Evolutionary conservation across 257 asterid genomes (phyloP), one percentile per base, ranked within the genome.

Genomic region (Vinca minor): DNA sequence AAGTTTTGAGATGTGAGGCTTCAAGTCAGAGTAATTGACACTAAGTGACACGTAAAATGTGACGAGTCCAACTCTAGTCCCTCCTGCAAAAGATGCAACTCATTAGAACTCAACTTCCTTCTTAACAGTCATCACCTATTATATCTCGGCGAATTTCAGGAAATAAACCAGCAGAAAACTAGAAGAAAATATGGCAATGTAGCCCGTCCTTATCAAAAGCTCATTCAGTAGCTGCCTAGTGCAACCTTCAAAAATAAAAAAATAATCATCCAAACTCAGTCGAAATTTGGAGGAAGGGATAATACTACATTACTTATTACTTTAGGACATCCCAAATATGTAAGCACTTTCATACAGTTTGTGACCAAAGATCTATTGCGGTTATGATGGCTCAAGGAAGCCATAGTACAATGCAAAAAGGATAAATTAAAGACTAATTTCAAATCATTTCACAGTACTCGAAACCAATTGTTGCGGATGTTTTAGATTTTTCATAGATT

Each of bases 1-100:
- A 68, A 93, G 91, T 69, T 84, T 95, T 25, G 86, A 55, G 64
- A 85, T 76, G 44, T 55, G 96, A 78, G 96, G 95, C 87, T 89
- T 82, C 88, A 93, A 65, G 62, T 80, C 82, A 2, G 87, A 67
- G 87, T 81, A 80, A 65, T 78, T 89, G 65, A 74, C 66, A 63
- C 78, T 83, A 64, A 78, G 72, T 72, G 78, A 76, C 91, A 93
- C 78, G 69, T 62, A 83, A 78, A 93, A 84, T 66, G 88, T 81
- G 73, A 93, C 72, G 45, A 65, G 55, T 39, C 94, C 94, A 67
- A 85, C 73, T 68, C 78, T 79, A 55, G 62, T 63, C 67, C 76
- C 76, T 54, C 84, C 97, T 93, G 95, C 84, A 64, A 45, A 44
- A 54, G 70, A 23, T 55, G 29, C 11, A 55, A 55, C 15, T 29